phyloP scores from a whole-genome alignment of 2,329 filamentous ascomycete genomes.

The Plenodomus tracheiphilus region DNA sequence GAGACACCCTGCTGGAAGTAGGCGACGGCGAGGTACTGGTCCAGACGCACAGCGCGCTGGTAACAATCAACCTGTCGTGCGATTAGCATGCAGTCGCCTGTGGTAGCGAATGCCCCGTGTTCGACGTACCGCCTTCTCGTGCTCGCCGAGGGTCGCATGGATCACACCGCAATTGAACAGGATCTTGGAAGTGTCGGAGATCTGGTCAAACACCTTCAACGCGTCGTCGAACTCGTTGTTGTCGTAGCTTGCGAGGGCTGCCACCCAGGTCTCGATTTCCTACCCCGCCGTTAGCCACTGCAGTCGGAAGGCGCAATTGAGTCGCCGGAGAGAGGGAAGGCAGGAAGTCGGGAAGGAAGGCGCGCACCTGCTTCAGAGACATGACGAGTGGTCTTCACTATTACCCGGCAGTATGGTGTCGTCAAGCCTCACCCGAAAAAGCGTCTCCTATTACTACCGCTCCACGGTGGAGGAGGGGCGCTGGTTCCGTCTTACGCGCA shows the following conservation, averaged over 20 bases:
- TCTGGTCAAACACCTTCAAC: constrained; percentile 78
- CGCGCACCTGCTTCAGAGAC: constrained; percentile 54
- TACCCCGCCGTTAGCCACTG: constrained; percentile 48
- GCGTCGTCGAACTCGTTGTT: constrained; percentile 96
- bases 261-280: constrained; percentile 99
- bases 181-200: constrained; percentile 96
- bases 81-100: constrained; percentile 19
- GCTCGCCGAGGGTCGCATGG: constrained; percentile 92
- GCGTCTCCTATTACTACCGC: constrained; percentile 32
- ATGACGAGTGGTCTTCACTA: constrained; percentile 45
- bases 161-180: constrained; percentile 98
- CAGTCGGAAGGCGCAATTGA: constrained; percentile 10
- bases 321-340: no score
- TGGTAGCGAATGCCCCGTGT: neutral
- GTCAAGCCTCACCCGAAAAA: constrained; percentile 38
- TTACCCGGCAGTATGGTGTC: constrained; percentile 48
- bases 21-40: constrained; percentile 94
- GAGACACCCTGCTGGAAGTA: constrained; percentile 99
- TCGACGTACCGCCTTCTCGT: constrained; percentile 82
- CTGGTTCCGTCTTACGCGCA: constrained; percentile 25
- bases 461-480: constrained; percentile 28
- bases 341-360: constrained; percentile 13
- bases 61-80: constrained; percentile 81
- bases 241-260: constrained; percentile 88
- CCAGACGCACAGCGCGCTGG: constrained; percentile 84